These are phyloP conservation scores for Cutaneotrichosporon cutaneum DNA, from an alignment of 1,284 basidiomycete genomes.

Conservation along the genomic window DNA sequence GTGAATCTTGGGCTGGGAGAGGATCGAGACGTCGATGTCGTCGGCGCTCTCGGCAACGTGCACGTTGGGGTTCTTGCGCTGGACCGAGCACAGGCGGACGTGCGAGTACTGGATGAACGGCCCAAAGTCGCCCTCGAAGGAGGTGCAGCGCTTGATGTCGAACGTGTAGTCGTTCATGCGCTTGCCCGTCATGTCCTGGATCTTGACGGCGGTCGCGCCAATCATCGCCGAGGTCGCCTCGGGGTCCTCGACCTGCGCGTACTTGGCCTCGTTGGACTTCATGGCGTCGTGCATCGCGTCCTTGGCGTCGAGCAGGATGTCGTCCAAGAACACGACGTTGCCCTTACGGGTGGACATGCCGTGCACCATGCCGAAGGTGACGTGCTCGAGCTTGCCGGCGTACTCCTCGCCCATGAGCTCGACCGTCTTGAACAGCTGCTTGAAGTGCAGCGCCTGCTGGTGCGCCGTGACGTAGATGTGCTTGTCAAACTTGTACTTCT, in stretches of 20 bases:
- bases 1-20: conserved; percentile 72
- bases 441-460: conserved; percentile 92
- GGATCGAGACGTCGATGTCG: conserved; percentile 67
- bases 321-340: conserved; percentile 92
- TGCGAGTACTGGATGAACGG: conserved; percentile 96
- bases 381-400: conserved; percentile 77
- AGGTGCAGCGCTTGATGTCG: conserved; percentile 91
- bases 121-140: conserved; percentile 94
- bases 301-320: conserved; percentile 89
- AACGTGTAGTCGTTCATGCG: conserved; percentile 96
- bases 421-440: conserved; percentile 93
- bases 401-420: conserved; percentile 86
- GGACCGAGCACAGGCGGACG: conserved; percentile 88
- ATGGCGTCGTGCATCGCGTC: conserved; percentile 96
- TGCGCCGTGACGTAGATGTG: conserved; percentile 95
- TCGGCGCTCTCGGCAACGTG: conserved; percentile 64
- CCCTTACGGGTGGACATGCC: conserved; percentile 98
- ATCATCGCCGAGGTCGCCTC: conserved; percentile 78
- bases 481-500: conserved; percentile 93
- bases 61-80: conserved; percentile 88
- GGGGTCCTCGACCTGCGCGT: conserved; percentile 83
- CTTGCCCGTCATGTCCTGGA: conserved; percentile 96
- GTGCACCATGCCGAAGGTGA: conserved; percentile 86
- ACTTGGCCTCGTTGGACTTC: conserved; percentile 92
- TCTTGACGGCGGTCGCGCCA: conserved; percentile 95